Evolutionary conservation across 805 yeast species (phyloP), one percentile per base, ranked within the genome.

Genomic region (Hanseniaspora jakobsenii): DNA sequence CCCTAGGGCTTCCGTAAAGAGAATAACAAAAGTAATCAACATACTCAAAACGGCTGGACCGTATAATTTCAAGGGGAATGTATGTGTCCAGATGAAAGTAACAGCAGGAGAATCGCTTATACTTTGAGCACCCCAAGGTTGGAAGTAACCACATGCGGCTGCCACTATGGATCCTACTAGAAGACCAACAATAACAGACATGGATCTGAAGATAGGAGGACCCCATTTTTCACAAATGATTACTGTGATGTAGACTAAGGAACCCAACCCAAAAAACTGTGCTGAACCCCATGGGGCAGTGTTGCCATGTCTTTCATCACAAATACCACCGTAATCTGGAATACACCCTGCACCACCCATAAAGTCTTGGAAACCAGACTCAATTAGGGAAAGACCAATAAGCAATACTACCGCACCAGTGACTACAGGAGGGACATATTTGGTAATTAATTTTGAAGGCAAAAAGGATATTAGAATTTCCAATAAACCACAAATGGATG

Each of bases 1-100:
- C 61, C 95, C 95, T 57, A 86, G 84, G 44, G 94, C 81, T 66
- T 87, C 95, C 85, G 85, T 84, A 75, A 83, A 80, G 53, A 82
- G 64, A 22, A 79, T 84, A 26, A 86, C 68, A 59, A 77, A 86
- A 37, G 85, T 80, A 1, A 95, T 93, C 47, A 86, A 63, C 66
- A 83, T 72, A 4, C 95, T 95, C 43, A 86, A 64, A 5, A 86
- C 91, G 2, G 80, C 75, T 1, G 95, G 95, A 2, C 83, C 95
- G 55, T 86, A 83, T 5, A 86, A 74, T 31, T 66, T 61, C 44
- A 85, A 67, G 50, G 72, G 77, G 68, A 85, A 86, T 10, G 95
- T 85, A 50, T 80, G 79, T 13, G 78, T 84, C 95, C 95, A 86
- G 54, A 81, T 61, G 63, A 86, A 86, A 17, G 91, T 81, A 13